Percentiles rank a stretch among this genome's conserved stretches.
Evolutionary conservation across 164 flowering plant species (phyloP).

Genomic region (Sextonia rubra): DNA sequence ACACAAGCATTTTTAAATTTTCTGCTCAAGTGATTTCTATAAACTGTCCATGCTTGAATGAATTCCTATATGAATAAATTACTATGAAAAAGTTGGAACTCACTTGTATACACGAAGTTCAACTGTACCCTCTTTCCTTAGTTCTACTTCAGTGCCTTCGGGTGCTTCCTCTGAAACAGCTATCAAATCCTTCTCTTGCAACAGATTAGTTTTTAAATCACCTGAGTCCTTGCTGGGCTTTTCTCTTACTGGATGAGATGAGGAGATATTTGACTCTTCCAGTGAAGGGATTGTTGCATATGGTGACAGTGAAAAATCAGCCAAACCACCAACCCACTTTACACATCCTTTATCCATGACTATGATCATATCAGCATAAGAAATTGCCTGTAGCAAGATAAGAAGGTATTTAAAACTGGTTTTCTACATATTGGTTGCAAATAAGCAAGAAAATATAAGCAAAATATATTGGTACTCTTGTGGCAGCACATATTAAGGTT

Average conservation of each 20-base stretch:
- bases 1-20: background rate
- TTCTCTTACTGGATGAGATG: slow-evolving; percentile 22
- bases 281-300: slow-evolving; percentile 33
- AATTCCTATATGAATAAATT: background rate
- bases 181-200: slow-evolving; percentile 20
- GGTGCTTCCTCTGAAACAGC: slow-evolving; percentile 29
- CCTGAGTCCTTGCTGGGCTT: slow-evolving; percentile 12
- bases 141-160: slow-evolving; percentile 50
- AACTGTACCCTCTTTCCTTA: slow-evolving; percentile 77
- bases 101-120: slow-evolving; percentile 70
- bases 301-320: slow-evolving; percentile 43
- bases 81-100: slow-evolving; percentile 18
- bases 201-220: slow-evolving; percentile 12
- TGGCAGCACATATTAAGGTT: too few species aligned
- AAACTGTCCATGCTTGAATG: background rate
- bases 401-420: background rate
- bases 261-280: slow-evolving; percentile 26
- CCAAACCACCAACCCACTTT: slow-evolving; percentile 65
- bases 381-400: slow-evolving; percentile 56
- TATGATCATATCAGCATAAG: slow-evolving; percentile 68
- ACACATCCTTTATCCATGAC: slow-evolving; percentile 80
- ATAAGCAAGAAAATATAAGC: background rate
- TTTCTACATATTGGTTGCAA: background rate
- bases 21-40: background rate
- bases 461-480: background rate